A percentile compares a stretch with the other conserved stretches of the same genome.
Conservation (phyloP, 371 early-diverging fungal species). For the Batkoa obscura region DNA sequence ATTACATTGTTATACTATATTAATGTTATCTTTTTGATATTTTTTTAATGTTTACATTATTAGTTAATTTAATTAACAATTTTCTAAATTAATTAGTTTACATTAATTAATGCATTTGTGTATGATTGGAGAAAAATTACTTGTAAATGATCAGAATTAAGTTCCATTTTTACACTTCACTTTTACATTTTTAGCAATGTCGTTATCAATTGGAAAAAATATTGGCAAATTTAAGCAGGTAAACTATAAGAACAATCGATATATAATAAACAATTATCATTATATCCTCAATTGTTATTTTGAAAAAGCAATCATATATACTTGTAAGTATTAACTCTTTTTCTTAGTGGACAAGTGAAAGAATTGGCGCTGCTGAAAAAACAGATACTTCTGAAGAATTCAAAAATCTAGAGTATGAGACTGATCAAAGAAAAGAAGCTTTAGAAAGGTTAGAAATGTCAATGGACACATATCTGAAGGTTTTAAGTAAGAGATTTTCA, state of each 20-base stretch:
- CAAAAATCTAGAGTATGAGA: slow-evolving; percentile 7
- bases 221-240: slow-evolving; percentile 5
- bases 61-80: not conserved
- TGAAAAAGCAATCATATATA: not conserved
- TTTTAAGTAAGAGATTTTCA: slow-evolving; percentile 15
- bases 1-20: not conserved
- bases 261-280: not conserved
- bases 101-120: not conserved
- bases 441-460: slow-evolving; percentile 6
- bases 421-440: slow-evolving; percentile 7
- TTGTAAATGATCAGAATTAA: not conserved
- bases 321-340: not conserved
- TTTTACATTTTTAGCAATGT: not conserved
- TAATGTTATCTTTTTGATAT: not conserved
- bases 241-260: not conserved
- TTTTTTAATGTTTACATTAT: not conserved
- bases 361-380: slow-evolving; percentile 8
- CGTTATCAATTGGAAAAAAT: slow-evolving; percentile 4
- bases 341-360: slow-evolving; percentile 11
- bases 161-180: not conserved
- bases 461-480: slow-evolving; percentile 8
- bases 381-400: slow-evolving; percentile 12
- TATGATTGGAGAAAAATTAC: not conserved
- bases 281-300: not conserved
- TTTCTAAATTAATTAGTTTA: not conserved